These are phyloP conservation scores for Platanus orientalis DNA, from an alignment of 164 flowering plant genomes.

Conservation along the genomic window DNA sequence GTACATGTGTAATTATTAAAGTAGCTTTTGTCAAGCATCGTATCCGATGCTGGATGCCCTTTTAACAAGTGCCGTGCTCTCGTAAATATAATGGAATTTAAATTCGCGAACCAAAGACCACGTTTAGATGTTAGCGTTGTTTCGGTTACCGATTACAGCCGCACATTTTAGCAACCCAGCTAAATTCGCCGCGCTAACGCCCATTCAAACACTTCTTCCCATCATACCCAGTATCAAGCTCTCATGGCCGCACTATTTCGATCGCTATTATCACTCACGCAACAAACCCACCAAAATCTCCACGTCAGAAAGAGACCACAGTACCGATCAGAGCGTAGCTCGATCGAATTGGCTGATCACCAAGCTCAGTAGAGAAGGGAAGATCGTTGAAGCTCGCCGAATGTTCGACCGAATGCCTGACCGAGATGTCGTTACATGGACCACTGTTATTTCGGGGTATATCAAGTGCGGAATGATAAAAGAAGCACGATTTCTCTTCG, in stretches of 20 bases:
- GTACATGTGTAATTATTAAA: too few species aligned
- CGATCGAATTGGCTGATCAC: slow-evolving; percentile 7
- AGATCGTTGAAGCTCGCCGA: neutral
- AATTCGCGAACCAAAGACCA: too few species aligned
- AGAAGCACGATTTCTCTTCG: slow-evolving; percentile 6
- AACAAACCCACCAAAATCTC: neutral
- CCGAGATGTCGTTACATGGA: too few species aligned
- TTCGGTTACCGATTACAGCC: neutral
- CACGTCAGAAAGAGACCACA: neutral
- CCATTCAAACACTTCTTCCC: neutral
- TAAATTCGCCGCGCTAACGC: neutral
- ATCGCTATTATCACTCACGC: neutral
- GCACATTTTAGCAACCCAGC: neutral
- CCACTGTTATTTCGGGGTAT: neutral
- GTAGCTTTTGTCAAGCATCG: too few species aligned
- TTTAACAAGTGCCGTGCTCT: too few species aligned
- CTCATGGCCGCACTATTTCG: neutral
- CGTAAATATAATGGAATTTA: too few species aligned
- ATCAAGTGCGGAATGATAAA: slow-evolving; percentile 1
- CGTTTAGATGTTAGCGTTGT: neutral
- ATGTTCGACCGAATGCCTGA: neutral
- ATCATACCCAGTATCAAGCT: neutral
- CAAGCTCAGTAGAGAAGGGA: slow-evolving; percentile 5
- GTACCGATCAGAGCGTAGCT: neutral
- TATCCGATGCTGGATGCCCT: too few species aligned